These are phyloP conservation scores for Neocatenulostroma microsporum DNA, from an alignment of 2,329 filamentous ascomycete genomes.

Conservation along the genomic window DNA sequence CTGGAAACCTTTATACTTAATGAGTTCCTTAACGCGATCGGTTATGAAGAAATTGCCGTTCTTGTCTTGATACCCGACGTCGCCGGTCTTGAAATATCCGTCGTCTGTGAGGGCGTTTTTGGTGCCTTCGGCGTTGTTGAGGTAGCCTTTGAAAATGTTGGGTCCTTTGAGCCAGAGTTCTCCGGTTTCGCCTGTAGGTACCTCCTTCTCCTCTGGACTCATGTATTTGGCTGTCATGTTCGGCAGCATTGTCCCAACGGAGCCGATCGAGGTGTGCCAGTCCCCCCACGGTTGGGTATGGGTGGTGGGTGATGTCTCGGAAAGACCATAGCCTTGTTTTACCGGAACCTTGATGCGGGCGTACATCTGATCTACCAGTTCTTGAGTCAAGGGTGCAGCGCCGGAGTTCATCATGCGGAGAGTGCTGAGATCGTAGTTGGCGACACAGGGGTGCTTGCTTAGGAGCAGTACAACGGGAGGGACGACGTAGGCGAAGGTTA, in stretches of 20 bases:
- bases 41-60: constrained; percentile 85
- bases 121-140: constrained; percentile 64
- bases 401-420: constrained; percentile 73
- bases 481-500: constrained; percentile 35
- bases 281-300: constrained; percentile 30
- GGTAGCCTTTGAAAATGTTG: constrained; percentile 56
- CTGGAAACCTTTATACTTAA: constrained; percentile 45
- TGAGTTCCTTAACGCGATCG: constrained; percentile 57
- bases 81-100: constrained; percentile 83
- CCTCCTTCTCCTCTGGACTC: constrained; percentile 37
- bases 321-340: constrained; percentile 34
- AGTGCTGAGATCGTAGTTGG: constrained; percentile 30
- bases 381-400: constrained; percentile 32
- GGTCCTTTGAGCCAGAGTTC: constrained; percentile 17
- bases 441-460: constrained; percentile 31
- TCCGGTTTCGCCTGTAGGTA: constrained; percentile 29
- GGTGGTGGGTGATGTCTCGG: constrained; percentile 28
- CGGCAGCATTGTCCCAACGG: constrained; percentile 30
- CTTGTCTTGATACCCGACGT: constrained; percentile 70
- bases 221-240: constrained; percentile 35
- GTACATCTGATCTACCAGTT: constrained; percentile 16
- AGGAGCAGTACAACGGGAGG: constrained; percentile 34
- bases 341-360: constrained; percentile 31
- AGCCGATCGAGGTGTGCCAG: constrained; percentile 28
- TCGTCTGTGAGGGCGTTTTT: constrained; percentile 63